phyloP scores from a whole-genome alignment of 129 eudicot genomes.

The Pittosporum tobira region DNA sequence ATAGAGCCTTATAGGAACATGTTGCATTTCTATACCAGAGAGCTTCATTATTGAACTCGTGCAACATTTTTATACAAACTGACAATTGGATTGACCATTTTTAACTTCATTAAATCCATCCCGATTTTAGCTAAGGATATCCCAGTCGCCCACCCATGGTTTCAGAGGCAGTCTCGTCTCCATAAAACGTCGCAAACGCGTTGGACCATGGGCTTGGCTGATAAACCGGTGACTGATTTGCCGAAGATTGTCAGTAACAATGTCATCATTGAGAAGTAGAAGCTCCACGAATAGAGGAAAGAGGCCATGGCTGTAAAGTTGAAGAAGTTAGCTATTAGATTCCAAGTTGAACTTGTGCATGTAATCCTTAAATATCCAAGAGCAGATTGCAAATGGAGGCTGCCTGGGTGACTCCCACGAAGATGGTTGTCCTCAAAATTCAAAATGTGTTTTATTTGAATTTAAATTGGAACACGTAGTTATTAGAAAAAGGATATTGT shows the following conservation, averaged over 20 bases:
- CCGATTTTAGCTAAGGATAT: too few relatives aligned
- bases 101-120: too few relatives aligned
- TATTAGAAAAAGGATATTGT: background rate
- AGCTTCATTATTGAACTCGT: too few relatives aligned
- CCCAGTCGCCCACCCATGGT: constrained; percentile 44
- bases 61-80: too few relatives aligned
- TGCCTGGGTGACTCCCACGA: constrained; percentile 58
- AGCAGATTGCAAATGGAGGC: constrained; percentile 7
- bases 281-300: constrained; percentile 15
- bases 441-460: background rate
- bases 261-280: constrained; percentile 13
- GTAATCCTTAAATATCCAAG: constrained; percentile 25
- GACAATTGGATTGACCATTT: too few relatives aligned
- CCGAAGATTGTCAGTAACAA: constrained; percentile 8
- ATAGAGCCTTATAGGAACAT: too few relatives aligned
- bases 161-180: constrained; percentile 63
- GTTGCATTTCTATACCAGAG: too few relatives aligned
- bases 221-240: constrained; percentile 26
- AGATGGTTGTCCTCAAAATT: constrained; percentile 17
- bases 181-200: constrained; percentile 84
- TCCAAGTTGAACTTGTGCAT: background rate
- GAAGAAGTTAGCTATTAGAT: background rate
- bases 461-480: constrained; percentile 10
- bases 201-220: constrained; percentile 43
- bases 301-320: constrained; percentile 34